Evolutionary conservation across 805 yeast species (phyloP).

Genomic region (Zygosaccharomyces pseudorouxii): DNA sequence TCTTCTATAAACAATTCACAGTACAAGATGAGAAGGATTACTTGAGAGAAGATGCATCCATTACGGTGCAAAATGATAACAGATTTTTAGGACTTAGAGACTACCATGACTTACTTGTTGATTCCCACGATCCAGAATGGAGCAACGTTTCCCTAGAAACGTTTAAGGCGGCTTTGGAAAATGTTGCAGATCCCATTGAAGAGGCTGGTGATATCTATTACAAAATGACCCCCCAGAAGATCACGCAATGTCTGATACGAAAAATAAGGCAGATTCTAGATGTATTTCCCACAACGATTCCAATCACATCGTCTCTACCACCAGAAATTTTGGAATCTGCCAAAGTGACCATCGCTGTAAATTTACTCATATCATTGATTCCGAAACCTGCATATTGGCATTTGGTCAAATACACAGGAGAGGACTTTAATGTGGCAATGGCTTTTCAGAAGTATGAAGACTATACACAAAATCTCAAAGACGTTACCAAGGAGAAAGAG

Average conservation of each 20-base stretch:
- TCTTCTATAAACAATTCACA: constrained; percentile 14
- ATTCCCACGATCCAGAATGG: constrained; percentile 29
- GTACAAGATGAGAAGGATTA: constrained; percentile 24
- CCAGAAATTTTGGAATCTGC: constrained; percentile 36
- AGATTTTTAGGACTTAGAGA: constrained; percentile 31
- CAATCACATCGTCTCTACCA: constrained; percentile 29
- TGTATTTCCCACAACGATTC: constrained; percentile 39
- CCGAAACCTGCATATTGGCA: constrained; percentile 40
- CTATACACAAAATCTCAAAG: constrained; percentile 21
- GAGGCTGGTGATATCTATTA: constrained; percentile 45
- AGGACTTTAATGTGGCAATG: constrained; percentile 25
- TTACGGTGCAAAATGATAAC: constrained; percentile 4
- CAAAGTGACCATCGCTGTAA: constrained; percentile 35
- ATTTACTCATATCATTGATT: constrained; percentile 45
- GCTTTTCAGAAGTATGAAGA: constrained; percentile 33
- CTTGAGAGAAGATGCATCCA: not conserved
- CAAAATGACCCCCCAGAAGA: constrained; percentile 41
- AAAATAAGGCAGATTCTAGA: constrained; percentile 38
- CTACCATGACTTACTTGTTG: constrained; percentile 32
- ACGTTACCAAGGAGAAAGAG: constrained; percentile 25
- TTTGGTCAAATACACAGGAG: constrained; percentile 18
- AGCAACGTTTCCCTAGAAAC: constrained; percentile 13
- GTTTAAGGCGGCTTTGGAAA: constrained; percentile 26
- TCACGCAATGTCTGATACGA: constrained; percentile 36
- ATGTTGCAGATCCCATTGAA: constrained; percentile 39